Evolutionary conservation across 83 land plant species (phyloP), one percentile per base, ranked within the genome.

Genomic region (Picea engelmannii): DNA sequence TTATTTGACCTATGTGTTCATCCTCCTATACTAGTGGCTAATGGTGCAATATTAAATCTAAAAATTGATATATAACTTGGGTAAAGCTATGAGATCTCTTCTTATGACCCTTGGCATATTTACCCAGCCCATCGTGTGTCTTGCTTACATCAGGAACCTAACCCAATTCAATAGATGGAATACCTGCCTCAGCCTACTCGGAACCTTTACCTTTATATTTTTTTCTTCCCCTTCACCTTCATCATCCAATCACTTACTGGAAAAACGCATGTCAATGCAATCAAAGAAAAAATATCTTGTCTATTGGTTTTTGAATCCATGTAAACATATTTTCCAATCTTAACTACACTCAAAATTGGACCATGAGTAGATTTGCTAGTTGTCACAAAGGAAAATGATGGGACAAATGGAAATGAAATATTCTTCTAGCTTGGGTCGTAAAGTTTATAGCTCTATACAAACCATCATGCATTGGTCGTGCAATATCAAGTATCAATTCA

Each of bases 21-120:
- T 86, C 93, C 25, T 82, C 86, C 47, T 78, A 79, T 62, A 55
- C 78, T 12, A 83, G 76, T 7, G 86, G 74, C 35, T 92, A 93
- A 80, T 85, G 92, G 66, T 88, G 85, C 83, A 93, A 76, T 3
- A 97, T 83, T 10, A 95, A 92, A 59, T 97, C 99, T 76, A 97
- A 84, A 83, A 97, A 89, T 81, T 92, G 93, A 49, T 97, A 96
- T 66, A 97, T 89, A 12, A 97, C 98, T 82, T 87, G 91, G 78
- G 91, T 81, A 70, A 97, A 89, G 87, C 93, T 97, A 12, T 88
- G 89, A 75, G 98, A 96, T 25, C 90, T 81, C 84, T 82, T 92
- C 74, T 92, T 95, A 80, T 91, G 92, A 27, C 84, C 84, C 84
- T 89, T 92, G 20, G 85, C 80, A 81, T 68, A 70, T 84, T 91